Base-by-base conservation (phyloP, 306 rosid species). In the Ceratonia siliqua region DNA sequence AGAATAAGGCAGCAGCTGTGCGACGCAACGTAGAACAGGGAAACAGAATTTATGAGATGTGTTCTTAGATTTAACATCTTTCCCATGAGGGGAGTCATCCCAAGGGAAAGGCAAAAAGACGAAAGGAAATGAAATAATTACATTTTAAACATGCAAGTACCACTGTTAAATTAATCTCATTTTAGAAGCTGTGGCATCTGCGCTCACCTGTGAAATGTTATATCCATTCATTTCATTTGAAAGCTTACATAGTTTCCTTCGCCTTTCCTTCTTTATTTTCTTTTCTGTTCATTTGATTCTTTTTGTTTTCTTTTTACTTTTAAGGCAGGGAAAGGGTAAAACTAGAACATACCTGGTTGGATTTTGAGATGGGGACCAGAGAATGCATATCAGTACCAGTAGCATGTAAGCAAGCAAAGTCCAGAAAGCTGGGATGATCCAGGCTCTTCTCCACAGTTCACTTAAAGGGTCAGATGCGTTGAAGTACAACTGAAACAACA, bases 371-470 rank as follows among this genome's bases (percentile, higher is more conserved):
- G 96, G 96, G 59, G 78, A 91, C 96, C 91, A 90, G n/a, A 86
- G 96, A 82, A 76, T 36, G 57, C 92, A 84, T 36, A 90, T 90
- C 76, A 88, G 87, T 18, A 62, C 73, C 79, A 90, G 64, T 61
- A 90, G 83, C 17, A 79, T 42, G 62, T 80, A 90, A 2, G 92
- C 89, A 78, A 88, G 83, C 85, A 88, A 65, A 53, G 85, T 77
- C 96, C 96, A 90, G 85, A 90, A 88, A 72, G 92, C 91, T 4
- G 91, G 80, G 84, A 90, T 90, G 82, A 81, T 38, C 96, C 96
- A 90, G 41, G 91, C 92, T 76, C 88, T 81, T 81, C 48, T 85
- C 96, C 96, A 88, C 66, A 88, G 78, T 71, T 84, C 91, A 56
- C 96, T 88, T 73, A 90, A 77, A 12, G 91, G 91, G 58, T 90